Base-by-base conservation (phyloP, 169 alveolate species). In the Plasmodium gaboni region DNA sequence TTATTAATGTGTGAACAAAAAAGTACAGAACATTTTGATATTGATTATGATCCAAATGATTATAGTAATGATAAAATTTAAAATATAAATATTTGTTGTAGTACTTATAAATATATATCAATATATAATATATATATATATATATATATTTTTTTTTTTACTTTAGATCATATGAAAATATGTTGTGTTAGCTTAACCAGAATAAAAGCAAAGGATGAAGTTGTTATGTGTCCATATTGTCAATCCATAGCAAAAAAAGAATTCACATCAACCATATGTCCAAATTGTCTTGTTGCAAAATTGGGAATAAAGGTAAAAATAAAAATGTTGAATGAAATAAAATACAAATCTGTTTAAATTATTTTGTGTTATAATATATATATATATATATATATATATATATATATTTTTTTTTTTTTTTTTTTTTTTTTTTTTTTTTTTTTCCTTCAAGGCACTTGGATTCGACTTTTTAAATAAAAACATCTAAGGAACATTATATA, bases 1-100 rank as follows among this genome's bases (percentile, higher is more conserved):
- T 64, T 92, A 19, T 68, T 64, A 5, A 91, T 90, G 72, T 92
- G 95, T 51, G 95, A 92, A 46, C 93, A 92, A 61, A 92, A 88
- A 26, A 92, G 94, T 46, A 92, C 95, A 8, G 95, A 92, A 32
- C 93, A 92, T 12, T 74, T 88, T 46, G 67, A 60, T 53, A 88
- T 92, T 15, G 91, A 92, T 74, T 92, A 89, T 59, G 95, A 92
- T 32, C 95, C 93, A 6, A 76, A 78, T 48, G 89, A 74, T 15
- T 92, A 88, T 69, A n/a, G 92, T 73, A 91, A 80, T 42, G 71
- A 71, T 26, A 71, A 67, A 12, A 46, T 74, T 26, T 1, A 26
- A n/a, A 50, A 12, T 50, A 50, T n/a, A n/a, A 50, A n/a, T 50
- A n/a, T n/a, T 1, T 50, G 12, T 50, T 50, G 1, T 51, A 51